Evolutionary conservation across 257 asterid genomes (phyloP).

Genomic region (Parsonsia alboflavescens): DNA sequence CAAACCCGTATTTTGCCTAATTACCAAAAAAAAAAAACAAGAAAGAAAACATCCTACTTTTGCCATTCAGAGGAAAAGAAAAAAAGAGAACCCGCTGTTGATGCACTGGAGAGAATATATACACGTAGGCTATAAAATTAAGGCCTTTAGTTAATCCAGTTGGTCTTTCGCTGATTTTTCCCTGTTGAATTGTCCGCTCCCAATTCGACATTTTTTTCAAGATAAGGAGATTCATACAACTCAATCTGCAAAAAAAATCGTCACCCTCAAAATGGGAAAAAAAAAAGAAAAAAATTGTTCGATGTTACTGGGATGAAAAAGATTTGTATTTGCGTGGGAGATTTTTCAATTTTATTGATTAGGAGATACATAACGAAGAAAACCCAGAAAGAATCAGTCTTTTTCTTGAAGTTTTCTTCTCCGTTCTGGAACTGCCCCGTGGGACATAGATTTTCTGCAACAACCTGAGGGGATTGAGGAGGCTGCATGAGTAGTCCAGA

Average conservation of each 20-base stretch:
- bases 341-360: background rate
- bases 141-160: slow-evolving; percentile 19
- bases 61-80: too few species aligned
- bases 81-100: background rate
- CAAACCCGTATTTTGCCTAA: too few species aligned
- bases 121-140: slow-evolving; percentile 24
- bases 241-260: background rate
- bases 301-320: background rate
- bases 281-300: background rate
- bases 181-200: slow-evolving; percentile 20
- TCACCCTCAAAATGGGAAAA: background rate
- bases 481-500: slow-evolving; percentile 53
- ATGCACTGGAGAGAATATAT: background rate
- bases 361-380: background rate
- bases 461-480: slow-evolving; percentile 6
- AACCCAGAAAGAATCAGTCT: background rate
- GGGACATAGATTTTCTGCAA: slow-evolving; percentile 1
- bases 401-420: slow-evolving; percentile 2
- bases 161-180: slow-evolving; percentile 1
- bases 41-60: too few species aligned
- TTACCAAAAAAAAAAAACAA: too few species aligned
- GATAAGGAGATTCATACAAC: slow-evolving; percentile 11
- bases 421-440: slow-evolving; percentile 12
- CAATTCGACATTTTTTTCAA: background rate
- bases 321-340: background rate